Evolutionary conservation across 495 filamentous ascomycete genomes (phyloP).

Genomic region (Beverwykella pulmonaria): DNA sequence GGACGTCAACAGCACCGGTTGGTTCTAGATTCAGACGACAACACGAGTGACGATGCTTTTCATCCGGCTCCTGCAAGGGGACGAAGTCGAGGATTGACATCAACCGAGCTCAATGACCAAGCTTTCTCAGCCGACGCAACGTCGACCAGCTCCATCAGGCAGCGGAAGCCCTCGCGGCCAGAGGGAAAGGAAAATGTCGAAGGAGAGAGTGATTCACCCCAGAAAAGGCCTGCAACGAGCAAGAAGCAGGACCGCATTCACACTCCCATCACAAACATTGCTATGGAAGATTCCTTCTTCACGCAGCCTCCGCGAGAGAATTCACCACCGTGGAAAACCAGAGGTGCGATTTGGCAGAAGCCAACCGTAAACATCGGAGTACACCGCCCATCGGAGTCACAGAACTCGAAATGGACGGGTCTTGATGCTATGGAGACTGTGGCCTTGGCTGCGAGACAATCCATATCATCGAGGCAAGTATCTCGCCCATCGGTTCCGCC

Average conservation of each 20-base stretch:
- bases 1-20: background rate
- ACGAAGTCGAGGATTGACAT: background rate
- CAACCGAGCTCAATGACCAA: slow-evolving; percentile 2
- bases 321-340: slow-evolving; percentile 40
- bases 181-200: slow-evolving; percentile 7
- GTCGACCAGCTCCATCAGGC: slow-evolving; percentile 9
- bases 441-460: slow-evolving; percentile 16
- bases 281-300: slow-evolving; percentile 36
- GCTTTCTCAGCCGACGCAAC: slow-evolving; percentile 11
- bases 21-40: slow-evolving; percentile 4
- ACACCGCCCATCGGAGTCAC: slow-evolving; percentile 17
- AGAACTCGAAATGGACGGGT: background rate
- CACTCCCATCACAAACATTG: slow-evolving; percentile 27
- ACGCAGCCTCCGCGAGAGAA: slow-evolving; percentile 42
- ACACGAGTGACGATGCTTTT: slow-evolving; percentile 8
- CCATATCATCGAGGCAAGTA: slow-evolving; percentile 1
- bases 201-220: background rate
- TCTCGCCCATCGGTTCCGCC: background rate
- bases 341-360: slow-evolving; percentile 47
- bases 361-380: slow-evolving; percentile 19
- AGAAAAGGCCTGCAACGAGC: background rate
- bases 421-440: slow-evolving; percentile 24
- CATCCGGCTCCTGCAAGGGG: background rate
- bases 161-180: background rate
- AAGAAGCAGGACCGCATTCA: slow-evolving; percentile 40